Base-by-base conservation (phyloP, 169 alveolate species). In the Plasmodium gaboni region DNA sequence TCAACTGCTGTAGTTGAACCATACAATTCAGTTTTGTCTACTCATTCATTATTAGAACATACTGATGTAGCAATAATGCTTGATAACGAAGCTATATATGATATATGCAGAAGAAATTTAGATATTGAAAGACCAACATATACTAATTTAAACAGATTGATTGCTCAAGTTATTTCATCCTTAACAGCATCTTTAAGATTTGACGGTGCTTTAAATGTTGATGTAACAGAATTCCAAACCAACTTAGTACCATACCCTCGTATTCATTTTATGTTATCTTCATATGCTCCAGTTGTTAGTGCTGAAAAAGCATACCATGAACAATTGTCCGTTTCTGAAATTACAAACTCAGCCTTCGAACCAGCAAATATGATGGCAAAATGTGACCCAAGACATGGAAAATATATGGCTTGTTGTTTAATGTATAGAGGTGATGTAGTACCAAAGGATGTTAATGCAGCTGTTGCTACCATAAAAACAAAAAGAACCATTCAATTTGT, bases 231-330 rank as follows among this genome's bases (percentile, higher is more conserved):
- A 93, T 99, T 99, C 96, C 99, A 98, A 93, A 98, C 99, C 65
- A 99, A 99, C 94, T 93, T 99, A 78, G 99, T 98, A 89, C 99
- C 99, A 46, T 98, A 98, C 96, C 99, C 99, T 42, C 96, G 99
- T 73, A 97, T 98, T 87, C 99, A 98, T 95, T 98, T 98, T 94
- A 97, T 98, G 99, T 96, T 99, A 44, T 96, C 98, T 48, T 97
- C 99, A 55, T 98, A 98, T 93, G 99, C 99, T 48, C 99, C 99
- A 55, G 97, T 99, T 69, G 98, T 99, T 87, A 96, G 99, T 88
- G 99, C 99, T 67, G 99, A 98, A 93, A 99, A 98, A 94, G 99
- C 99, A 24, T 98, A 97, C 94, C 99, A 98, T 92, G 99, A 98
- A 95, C 98, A 98, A 90, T 95, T 99, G 61, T 97, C 99, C 24